These are phyloP conservation scores for Podila minutissima DNA, from an alignment of 192 early-diverging fungal species.

Conservation along the genomic window DNA sequence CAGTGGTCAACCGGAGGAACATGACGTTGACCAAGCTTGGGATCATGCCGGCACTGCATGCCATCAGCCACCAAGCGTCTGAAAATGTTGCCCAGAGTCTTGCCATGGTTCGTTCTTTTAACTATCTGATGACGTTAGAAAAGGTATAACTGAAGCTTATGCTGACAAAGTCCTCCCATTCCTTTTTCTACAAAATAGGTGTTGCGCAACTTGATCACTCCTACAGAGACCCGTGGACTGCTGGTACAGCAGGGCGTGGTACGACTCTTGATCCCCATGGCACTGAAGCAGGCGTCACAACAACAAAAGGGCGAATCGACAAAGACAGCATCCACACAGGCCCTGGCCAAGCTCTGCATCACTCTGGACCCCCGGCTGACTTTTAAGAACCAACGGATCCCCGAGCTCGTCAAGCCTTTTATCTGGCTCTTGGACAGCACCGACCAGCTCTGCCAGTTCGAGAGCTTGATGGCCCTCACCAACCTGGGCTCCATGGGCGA, in stretches of 20 bases:
- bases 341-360: conserved; percentile 93
- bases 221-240: conserved; percentile 72
- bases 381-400: conserved; percentile 73
- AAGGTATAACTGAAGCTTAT: too few relatives aligned
- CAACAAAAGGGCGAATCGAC: conserved; percentile 38
- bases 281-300: conserved; percentile 32
- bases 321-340: conserved; percentile 72
- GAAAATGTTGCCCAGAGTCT: conserved; percentile 69
- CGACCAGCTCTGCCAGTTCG: conserved; percentile 81
- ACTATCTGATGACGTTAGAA: too few relatives aligned
- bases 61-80: conserved; percentile 63
- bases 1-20: conserved; percentile 67
- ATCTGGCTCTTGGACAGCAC: conserved; percentile 68
- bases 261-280: conserved; percentile 66
- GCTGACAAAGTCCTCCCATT: too few relatives aligned
- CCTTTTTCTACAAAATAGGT: conserved; percentile 46
- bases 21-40: conserved; percentile 67
- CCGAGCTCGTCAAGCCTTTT: conserved; percentile 79
- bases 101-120: conserved; percentile 23
- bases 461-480: conserved; percentile 92
- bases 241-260: conserved; percentile 88
- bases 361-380: conserved; percentile 89
- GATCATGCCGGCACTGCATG: conserved; percentile 62
- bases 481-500: conserved; percentile 85
- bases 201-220: conserved; percentile 76